Percentiles rank a stretch among this genome's conserved stretches.
These are phyloP conservation scores for Aspergillus carlsbadensis DNA, from an alignment of 495 filamentous ascomycete genomes.

Conservation along the genomic window DNA sequence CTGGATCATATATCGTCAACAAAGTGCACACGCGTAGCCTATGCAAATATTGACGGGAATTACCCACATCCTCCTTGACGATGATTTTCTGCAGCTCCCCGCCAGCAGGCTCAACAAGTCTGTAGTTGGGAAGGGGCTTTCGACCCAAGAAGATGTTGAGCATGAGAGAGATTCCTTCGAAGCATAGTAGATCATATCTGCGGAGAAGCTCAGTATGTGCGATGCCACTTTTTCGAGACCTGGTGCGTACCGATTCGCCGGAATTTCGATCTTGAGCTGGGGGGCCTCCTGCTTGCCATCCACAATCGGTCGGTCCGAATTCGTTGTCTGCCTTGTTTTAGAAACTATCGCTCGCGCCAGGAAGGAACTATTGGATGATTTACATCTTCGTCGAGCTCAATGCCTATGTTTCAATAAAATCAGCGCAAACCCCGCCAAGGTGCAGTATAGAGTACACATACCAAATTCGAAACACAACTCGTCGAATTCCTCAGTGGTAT, in stretches of 20 bases:
- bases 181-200: conserved; percentile 98
- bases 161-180: conserved; percentile 94
- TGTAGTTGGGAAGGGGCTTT: conserved; percentile 72
- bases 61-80: conserved; percentile 65
- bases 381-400: conserved; percentile 96
- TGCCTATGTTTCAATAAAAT: conserved; percentile 51
- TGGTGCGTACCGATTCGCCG: conserved; percentile 73
- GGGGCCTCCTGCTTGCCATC: conserved; percentile 81
- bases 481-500: conserved; percentile 92
- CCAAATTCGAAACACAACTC: conserved; percentile 98
- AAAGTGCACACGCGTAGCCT: not conserved
- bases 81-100: conserved; percentile 77
- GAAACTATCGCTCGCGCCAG: not conserved
- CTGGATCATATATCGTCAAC: conserved; percentile 31
- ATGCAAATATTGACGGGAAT: not conserved
- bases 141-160: conserved; percentile 90
- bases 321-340: conserved; percentile 58
- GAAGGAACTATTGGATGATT: not conserved
- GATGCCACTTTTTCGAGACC: not conserved
- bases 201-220: conserved; percentile 22
- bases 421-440: conserved; percentile 37
- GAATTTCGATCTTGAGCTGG: conserved; percentile 97
- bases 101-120: conserved; percentile 64
- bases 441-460: conserved; percentile 30
- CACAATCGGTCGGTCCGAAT: conserved; percentile 68